Base-by-base conservation (phyloP, 2,329 filamentous ascomycete genomes). In the Colletotrichum ledebouriae region DNA sequence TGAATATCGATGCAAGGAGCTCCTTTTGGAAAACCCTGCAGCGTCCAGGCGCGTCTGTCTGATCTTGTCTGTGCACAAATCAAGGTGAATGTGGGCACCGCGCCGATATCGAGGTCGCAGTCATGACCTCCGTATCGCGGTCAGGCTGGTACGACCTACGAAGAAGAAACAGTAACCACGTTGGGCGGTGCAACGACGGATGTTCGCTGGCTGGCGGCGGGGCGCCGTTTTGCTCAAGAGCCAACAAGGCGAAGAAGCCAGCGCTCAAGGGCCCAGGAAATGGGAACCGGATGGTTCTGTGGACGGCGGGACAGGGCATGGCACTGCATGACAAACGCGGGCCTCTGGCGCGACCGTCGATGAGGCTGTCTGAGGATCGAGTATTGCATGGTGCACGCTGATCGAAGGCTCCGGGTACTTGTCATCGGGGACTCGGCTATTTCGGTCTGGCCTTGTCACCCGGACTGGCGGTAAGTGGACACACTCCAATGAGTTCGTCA, bases 181-280 rank as follows among this genome's bases (percentile, higher is more conserved):
- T 60, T 56, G 61, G 34, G 61, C 20, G 13, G 62, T 65, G 49
- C 66, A 52, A 65, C 53, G 29, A 17, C 49, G 56, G 55, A 33
- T 42, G 42, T 33, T 25, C 7, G 42, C 56, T 65, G 61, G 55
- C 37, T 53, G 49, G 49, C 55, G 33, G 61, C 65, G 47, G 49
- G 34, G 55, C 53, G 61, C 55, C 47, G 49, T 57, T 58, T 42
- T 41, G 17, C 22, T 49, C 3, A 29, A 42, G 22, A 49, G 41
- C 56, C 49, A 41, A 65, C 41, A 60, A 46, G 6, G 4, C 41
- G 53, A 46, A 4, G 4, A 52, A 56, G 55, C 33, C 55, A 39
- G 41, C 33, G 25, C 47, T 55, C 53, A 58, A 55, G 46, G 65
- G 39, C 41, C 46, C 46, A 47, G 25, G 20, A 42, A 52, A 46